These are phyloP conservation scores for Jamesozyma spencerorum DNA, from an alignment of 805 yeast species.

Conservation along the genomic window DNA sequence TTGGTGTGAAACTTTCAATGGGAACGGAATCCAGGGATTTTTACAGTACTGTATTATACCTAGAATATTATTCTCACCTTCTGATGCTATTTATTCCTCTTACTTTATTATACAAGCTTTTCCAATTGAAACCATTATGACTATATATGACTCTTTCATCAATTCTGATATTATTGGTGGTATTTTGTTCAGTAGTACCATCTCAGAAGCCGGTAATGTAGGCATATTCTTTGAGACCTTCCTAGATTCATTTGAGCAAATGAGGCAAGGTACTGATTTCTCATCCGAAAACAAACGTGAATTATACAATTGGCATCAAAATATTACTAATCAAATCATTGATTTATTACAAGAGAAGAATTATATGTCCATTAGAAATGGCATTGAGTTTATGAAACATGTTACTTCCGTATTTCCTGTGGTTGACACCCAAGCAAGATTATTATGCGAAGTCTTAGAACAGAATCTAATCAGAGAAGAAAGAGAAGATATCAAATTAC, in stretches of 20 bases:
- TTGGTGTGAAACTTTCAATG: constrained; percentile 14
- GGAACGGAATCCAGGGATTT: constrained; percentile 30
- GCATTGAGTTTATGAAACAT: constrained; percentile 67
- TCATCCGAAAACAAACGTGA: constrained; percentile 28
- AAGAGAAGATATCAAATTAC: constrained; percentile 72
- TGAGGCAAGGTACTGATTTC: constrained; percentile 33
- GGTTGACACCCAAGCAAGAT: constrained; percentile 56
- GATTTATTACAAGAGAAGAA: constrained; percentile 31
- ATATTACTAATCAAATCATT: constrained; percentile 31
- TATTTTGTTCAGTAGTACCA: constrained; percentile 59
- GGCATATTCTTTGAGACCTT: constrained; percentile 63
- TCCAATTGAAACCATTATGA: constrained; percentile 33
- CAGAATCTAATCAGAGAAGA: constrained; percentile 42
- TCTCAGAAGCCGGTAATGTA: constrained; percentile 70
- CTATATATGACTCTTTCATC: constrained; percentile 40
- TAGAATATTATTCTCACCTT: constrained; percentile 65
- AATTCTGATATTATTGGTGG: constrained; percentile 41
- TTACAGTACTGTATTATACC: constrained; percentile 66
- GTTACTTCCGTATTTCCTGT: constrained; percentile 56
- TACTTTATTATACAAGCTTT: constrained; percentile 50
- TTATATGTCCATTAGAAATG: constrained; percentile 73
- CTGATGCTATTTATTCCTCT: constrained; percentile 68
- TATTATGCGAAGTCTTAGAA: constrained; percentile 39
- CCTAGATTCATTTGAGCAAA: constrained; percentile 37
- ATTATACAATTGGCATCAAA: constrained; percentile 47